A percentile compares a stretch with the other conserved stretches of the same genome.
These are phyloP conservation scores for Cryomyces minteri DNA, from an alignment of 495 filamentous ascomycete genomes.

Conservation along the genomic window DNA sequence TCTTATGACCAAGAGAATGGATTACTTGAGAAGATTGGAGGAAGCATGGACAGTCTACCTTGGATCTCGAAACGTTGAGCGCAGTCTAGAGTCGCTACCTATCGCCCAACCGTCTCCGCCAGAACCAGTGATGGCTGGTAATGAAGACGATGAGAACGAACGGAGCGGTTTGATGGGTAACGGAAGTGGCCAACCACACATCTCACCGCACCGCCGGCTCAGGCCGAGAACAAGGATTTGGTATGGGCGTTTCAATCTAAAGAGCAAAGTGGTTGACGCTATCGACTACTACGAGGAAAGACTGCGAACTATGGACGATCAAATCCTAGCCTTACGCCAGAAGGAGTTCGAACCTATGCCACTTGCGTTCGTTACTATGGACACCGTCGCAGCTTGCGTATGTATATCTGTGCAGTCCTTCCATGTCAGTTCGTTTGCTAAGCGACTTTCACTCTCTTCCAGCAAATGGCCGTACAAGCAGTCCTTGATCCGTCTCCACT, in stretches of 20 bases:
- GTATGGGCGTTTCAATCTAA: slow-evolving; percentile 60
- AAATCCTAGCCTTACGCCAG: slow-evolving; percentile 47
- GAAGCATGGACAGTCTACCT: slow-evolving; percentile 64
- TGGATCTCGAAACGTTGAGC: slow-evolving; percentile 29
- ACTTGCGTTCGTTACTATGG: slow-evolving; percentile 91
- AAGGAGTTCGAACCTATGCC: slow-evolving; percentile 65
- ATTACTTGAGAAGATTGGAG: slow-evolving; percentile 55
- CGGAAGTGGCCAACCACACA: slow-evolving; percentile 20
- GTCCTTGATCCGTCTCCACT: slow-evolving; percentile 77
- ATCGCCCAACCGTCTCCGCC: slow-evolving; percentile 29
- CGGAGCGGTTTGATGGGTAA: slow-evolving; percentile 34
- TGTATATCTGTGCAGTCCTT: no score
- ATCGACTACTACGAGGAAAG: slow-evolving; percentile 87
- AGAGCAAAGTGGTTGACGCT: slow-evolving; percentile 60
- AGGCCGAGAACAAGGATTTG: slow-evolving; percentile 60
- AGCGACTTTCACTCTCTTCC: background rate
- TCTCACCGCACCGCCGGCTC: slow-evolving; percentile 22
- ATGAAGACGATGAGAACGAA: slow-evolving; percentile 21
- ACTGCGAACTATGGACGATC: slow-evolving; percentile 62
- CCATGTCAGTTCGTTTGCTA: no score
- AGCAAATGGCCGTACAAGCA: slow-evolving; percentile 87
- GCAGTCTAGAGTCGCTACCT: slow-evolving; percentile 31
- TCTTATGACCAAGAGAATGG: slow-evolving; percentile 47
- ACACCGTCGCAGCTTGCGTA: slow-evolving; percentile 65
- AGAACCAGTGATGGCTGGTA: slow-evolving; percentile 17